These are phyloP conservation scores for Raphanus hybrid DNA, from an alignment of 441 rosid genomes.

Conservation along the genomic window DNA sequence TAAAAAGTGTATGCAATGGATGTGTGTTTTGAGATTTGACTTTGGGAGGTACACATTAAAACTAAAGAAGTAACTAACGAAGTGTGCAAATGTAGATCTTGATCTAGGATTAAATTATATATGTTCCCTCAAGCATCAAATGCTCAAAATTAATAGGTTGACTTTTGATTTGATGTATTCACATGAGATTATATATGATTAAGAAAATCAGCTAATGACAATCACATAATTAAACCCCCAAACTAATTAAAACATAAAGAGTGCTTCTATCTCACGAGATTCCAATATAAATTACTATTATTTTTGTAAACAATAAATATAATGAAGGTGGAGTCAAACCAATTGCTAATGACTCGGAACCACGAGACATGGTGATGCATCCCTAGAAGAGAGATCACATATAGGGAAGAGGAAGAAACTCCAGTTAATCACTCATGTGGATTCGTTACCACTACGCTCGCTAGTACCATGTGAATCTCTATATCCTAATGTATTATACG, in stretches of 20 bases:
- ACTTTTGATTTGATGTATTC: slow-evolving; percentile 24
- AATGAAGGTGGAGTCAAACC: slow-evolving; percentile 25
- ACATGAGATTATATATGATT: background rate
- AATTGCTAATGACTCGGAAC: slow-evolving; percentile 16
- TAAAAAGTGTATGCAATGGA: too few species aligned
- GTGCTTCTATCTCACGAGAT: slow-evolving; percentile 33
- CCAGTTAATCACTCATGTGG: background rate
- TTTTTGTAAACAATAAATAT: too few species aligned
- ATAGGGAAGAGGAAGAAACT: too few species aligned
- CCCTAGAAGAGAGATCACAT: slow-evolving; percentile 18
- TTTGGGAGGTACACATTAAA: background rate
- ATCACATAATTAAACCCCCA: slow-evolving; percentile 15
- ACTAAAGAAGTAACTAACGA: background rate
- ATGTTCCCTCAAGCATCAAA: slow-evolving; percentile 30
- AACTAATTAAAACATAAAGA: slow-evolving; percentile 11
- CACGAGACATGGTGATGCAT: slow-evolving; percentile 27
- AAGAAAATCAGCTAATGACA: background rate
- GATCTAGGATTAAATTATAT: slow-evolving; percentile 31
- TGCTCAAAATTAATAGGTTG: slow-evolving; percentile 12
- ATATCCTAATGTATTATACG: slow-evolving; percentile 1
- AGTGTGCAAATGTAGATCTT: slow-evolving; percentile 31
- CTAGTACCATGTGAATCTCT: slow-evolving; percentile 17
- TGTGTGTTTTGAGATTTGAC: slow-evolving; percentile 26
- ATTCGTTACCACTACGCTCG: slow-evolving; percentile 13
- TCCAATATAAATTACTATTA: slow-evolving; percentile 8